Base-by-base conservation (phyloP, 139 green algal species). In the Prasinococcaceae sp. region DNA sequence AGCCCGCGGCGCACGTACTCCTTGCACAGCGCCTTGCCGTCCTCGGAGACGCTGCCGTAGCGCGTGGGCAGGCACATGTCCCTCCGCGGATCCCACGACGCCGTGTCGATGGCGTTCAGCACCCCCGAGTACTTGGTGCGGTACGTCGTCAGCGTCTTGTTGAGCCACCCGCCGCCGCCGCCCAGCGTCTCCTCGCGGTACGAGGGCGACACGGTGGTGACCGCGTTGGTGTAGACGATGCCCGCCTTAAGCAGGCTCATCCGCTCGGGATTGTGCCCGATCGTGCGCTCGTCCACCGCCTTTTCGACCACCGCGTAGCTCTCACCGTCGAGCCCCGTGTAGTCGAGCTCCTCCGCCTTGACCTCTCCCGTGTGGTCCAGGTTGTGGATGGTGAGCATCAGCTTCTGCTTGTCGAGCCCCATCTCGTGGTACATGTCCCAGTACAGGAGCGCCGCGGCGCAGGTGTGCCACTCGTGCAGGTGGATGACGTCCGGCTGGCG, bases 211-310 rank as follows among this genome's bases (percentile, higher is more conserved):
- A 97, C 87, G 0, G 85, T 61, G 17, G 83, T 94, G 8, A 97
- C 76, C 0, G 53, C 67, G 54, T 92, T 94, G 59, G 58, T 74
- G 68, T 94, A 97, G 4, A 94, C 75, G 47, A 95, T 83, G 46
- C 78, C 86, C 2, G 82, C 86, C 71, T 95, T 96, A 61, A 96
- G 78, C 45, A 97, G 69, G 65, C 76, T 92, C 23, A 94, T 72
- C 3, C 88, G 68, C 75, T 95, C 85, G 0, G 88, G 88, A 72
- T 97, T 97, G 82, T 97, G 88, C 0, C 88, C 86, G 27, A 93
- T 92, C 17, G 88, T 97, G 24, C 88, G 70, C 70, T 94, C 85
- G 50, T 97, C 88, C 62, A 97, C 74, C 3, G 88, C 88, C 54
- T 45, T 44, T 12, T 63, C 54, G 4, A 39, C 24, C 3, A 8